Evolutionary conservation across 176 grass and related monocot genomes (phyloP).

Genomic region (Olyra latifolia): DNA sequence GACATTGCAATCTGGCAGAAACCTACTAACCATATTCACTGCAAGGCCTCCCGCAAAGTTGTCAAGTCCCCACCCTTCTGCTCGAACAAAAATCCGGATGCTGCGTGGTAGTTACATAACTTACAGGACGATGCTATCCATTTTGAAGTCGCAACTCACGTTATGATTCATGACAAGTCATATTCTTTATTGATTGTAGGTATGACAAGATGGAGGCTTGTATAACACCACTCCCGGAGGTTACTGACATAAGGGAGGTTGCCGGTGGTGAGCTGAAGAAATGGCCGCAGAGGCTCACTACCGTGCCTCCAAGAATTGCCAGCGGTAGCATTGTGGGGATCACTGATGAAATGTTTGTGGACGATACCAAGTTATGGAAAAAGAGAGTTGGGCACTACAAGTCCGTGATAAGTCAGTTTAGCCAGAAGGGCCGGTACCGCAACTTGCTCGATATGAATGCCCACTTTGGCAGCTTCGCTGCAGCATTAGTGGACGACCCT

Average conservation of each 20-base stretch:
- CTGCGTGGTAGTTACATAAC: constrained; percentile 61
- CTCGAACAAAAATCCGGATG: constrained; percentile 51
- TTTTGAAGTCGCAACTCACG: background rate
- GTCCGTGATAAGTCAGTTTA: constrained; percentile 56
- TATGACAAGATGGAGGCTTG: constrained; percentile 81
- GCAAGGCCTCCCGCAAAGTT: constrained; percentile 62
- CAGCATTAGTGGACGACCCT: constrained; percentile 65
- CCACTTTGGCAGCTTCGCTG: constrained; percentile 70
- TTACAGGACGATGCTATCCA: background rate
- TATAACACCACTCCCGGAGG: constrained; percentile 72
- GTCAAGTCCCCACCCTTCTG: constrained; percentile 69
- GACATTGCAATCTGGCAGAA: constrained; percentile 97
- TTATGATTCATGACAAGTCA: background rate
- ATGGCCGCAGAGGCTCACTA: constrained; percentile 80
- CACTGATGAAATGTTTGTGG: constrained; percentile 56
- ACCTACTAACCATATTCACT: constrained; percentile 77
- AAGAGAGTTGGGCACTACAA: constrained; percentile 77
- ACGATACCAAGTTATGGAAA: constrained; percentile 78
- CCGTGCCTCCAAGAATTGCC: constrained; percentile 73
- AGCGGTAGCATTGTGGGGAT: constrained; percentile 70
- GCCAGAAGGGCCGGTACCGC: constrained; percentile 77
- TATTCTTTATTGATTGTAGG: constrained; percentile 37
- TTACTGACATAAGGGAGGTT: constrained; percentile 47
- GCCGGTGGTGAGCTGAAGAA: constrained; percentile 76
- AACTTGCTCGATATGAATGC: constrained; percentile 98